Percentiles rank a stretch among this genome's conserved stretches.
phyloP scores from a whole-genome alignment of 2,329 filamentous ascomycete species.

The Arthrinium puccinioides region DNA sequence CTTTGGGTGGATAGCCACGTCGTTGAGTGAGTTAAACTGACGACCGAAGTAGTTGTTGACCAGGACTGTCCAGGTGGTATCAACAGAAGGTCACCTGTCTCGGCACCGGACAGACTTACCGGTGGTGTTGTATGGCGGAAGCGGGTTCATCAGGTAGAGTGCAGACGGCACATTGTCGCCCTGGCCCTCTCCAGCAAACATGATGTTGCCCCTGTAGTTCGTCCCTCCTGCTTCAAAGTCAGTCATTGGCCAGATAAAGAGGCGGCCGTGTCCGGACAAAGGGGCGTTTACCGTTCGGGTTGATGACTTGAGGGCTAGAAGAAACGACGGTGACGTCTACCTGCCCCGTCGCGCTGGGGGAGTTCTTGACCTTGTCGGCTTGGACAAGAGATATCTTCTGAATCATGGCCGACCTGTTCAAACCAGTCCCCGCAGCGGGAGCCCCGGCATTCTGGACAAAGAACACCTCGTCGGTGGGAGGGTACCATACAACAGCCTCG shows the following conservation, averaged over 20 bases:
- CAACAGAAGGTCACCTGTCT: conserved; percentile 2
- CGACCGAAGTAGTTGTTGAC: conserved; percentile 54
- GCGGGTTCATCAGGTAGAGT: conserved; percentile 34
- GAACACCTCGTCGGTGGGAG: conserved; percentile 43
- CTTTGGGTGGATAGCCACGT: conserved; percentile 43
- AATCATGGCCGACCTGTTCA: conserved; percentile 43
- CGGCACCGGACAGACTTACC: conserved; percentile 15
- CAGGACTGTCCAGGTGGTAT: conserved; percentile 26
- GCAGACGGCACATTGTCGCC: conserved; percentile 32
- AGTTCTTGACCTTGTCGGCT: conserved; percentile 29
- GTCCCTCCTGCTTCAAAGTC: conserved; percentile 32
- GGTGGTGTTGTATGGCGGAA: conserved; percentile 42
- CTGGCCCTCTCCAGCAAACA: conserved; percentile 43
- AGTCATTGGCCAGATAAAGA: background rate
- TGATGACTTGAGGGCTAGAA: conserved; percentile 35
- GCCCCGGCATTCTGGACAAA: conserved; percentile 46
- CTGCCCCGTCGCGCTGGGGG: conserved; percentile 28
- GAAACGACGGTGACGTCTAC: conserved; percentile 35
- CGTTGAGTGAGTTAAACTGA: conserved; percentile 54
- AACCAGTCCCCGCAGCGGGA: conserved; percentile 36
- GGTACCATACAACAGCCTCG: conserved; percentile 47
- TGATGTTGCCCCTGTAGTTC: conserved; percentile 40
- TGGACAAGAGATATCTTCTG: conserved; percentile 40
- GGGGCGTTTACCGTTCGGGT: conserved; percentile 38
- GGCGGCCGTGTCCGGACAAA: no score